Percentiles rank a stretch among this genome's conserved stretches.
These are phyloP conservation scores for Beverwykella pulmonaria DNA, from an alignment of 495 filamentous ascomycete genomes.

Conservation along the genomic window DNA sequence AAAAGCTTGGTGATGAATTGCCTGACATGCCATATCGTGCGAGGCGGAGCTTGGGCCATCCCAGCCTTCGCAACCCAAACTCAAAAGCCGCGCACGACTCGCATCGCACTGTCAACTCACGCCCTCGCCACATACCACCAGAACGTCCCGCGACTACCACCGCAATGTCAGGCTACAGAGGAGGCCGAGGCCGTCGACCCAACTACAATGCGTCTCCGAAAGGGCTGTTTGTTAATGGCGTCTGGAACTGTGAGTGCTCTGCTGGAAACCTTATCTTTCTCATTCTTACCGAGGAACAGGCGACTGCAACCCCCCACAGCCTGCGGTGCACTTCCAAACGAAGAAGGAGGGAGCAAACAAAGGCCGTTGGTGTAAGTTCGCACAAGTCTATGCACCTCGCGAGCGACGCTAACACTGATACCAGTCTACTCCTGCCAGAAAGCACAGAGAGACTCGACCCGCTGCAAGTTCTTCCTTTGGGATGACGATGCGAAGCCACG, in stretches of 20 bases:
- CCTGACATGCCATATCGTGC: background rate
- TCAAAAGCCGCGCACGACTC: too few relatives aligned
- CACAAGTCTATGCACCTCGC: conserved; percentile 51
- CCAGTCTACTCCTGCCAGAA: conserved; percentile 68
- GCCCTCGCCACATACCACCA: background rate
- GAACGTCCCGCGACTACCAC: background rate
- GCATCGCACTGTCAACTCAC: background rate
- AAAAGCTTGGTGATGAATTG: background rate
- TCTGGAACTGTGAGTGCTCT: conserved; percentile 10
- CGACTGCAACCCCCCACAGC: conserved; percentile 66
- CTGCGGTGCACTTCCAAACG: conserved; percentile 61
- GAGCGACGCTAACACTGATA: background rate
- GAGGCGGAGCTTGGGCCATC: background rate
- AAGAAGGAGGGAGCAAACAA: conserved; percentile 70
- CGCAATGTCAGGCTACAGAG: background rate
- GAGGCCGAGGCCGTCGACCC: background rate
- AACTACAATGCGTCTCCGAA: background rate
- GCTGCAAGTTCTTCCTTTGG: conserved; percentile 76
- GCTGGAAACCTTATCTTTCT: background rate
- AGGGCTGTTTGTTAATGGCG: conserved; percentile 7
- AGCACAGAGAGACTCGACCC: conserved; percentile 41
- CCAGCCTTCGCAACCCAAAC: background rate
- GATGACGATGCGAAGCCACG: conserved; percentile 61
- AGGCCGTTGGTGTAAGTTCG: conserved; percentile 48
- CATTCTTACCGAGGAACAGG: conserved; percentile 42